Conservation (phyloP, 2,329 filamentous ascomycete genomes). For the Helicocarpus griseus region DNA sequence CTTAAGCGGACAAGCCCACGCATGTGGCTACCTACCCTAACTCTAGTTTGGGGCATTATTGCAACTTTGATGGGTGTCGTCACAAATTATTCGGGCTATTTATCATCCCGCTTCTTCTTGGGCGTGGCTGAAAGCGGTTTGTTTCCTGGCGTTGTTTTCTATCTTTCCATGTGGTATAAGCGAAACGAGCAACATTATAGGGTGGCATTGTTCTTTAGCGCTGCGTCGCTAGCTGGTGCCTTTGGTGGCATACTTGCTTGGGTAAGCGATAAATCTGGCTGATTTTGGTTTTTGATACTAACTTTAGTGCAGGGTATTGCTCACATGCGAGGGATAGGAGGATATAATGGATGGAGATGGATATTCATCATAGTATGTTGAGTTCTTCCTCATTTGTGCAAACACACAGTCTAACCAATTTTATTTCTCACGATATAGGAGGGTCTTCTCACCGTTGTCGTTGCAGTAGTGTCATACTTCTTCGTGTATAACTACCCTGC, state of each 20-base stretch:
- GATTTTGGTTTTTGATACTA: background rate
- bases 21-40: constrained; percentile 33
- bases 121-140: constrained; percentile 44
- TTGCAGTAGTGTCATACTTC: constrained; percentile 27
- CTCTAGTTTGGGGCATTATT: constrained; percentile 38
- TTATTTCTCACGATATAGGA: constrained; percentile 38
- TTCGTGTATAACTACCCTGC: constrained; percentile 35
- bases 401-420: background rate
- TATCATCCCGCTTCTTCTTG: constrained; percentile 39
- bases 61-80: constrained; percentile 40
- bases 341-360: constrained; percentile 38
- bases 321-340: constrained; percentile 27
- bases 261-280: constrained; percentile 23
- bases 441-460: constrained; percentile 59
- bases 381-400: background rate
- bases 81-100: constrained; percentile 34
- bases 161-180: constrained; percentile 47
- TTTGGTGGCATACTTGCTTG: constrained; percentile 49
- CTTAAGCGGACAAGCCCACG: constrained; percentile 30
- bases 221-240: constrained; percentile 45
- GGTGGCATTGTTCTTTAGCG: constrained; percentile 46
- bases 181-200: constrained; percentile 48
- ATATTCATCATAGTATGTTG: constrained; percentile 33
- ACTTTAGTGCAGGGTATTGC: constrained; percentile 26
- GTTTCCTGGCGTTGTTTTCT: constrained; percentile 41